Conservation (phyloP, 805 yeast species). For the Candida cerambycidarum region DNA sequence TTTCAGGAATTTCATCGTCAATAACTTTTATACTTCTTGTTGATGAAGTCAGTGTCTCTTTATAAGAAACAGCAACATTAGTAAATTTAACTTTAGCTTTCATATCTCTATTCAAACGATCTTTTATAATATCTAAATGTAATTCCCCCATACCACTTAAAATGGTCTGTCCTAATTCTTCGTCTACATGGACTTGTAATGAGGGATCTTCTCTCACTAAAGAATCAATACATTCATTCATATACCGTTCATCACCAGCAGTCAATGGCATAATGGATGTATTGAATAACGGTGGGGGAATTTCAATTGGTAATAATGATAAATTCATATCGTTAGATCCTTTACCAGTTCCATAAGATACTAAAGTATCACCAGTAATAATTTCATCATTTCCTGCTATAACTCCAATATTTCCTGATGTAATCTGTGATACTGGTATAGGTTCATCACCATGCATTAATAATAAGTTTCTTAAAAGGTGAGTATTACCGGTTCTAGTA, state of each 20-base stretch:
- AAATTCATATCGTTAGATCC: constrained; percentile 45
- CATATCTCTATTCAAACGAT: constrained; percentile 75
- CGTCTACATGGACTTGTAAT: constrained; percentile 65
- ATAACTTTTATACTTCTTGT: constrained; percentile 20
- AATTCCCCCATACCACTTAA: constrained; percentile 97
- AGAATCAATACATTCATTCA: constrained; percentile 67
- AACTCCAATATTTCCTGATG: constrained; percentile 89
- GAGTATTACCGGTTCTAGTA: constrained; percentile 65
- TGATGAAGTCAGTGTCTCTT: constrained; percentile 54
- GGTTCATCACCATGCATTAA: constrained; percentile 89
- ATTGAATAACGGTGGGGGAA: constrained; percentile 93
- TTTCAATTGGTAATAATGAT: constrained; percentile 68
- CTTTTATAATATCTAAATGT: constrained; percentile 85
- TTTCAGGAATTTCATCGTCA: constrained; percentile 19
- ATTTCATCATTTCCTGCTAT: constrained; percentile 70
- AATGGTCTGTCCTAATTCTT: constrained; percentile 85
- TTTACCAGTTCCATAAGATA: constrained; percentile 55
- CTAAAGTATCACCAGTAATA: constrained; percentile 87
- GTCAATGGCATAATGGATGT: constrained; percentile 81
- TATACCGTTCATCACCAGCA: constrained; percentile 71
- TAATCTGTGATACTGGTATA: constrained; percentile 60
- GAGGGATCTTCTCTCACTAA: constrained; percentile 91
- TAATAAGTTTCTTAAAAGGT: constrained; percentile 66
- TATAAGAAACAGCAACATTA: constrained; percentile 84
- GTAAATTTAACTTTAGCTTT: constrained; percentile 81